Base-by-base conservation (phyloP, 2,329 filamentous ascomycete genomes). In the Zymoseptoria brevis region DNA sequence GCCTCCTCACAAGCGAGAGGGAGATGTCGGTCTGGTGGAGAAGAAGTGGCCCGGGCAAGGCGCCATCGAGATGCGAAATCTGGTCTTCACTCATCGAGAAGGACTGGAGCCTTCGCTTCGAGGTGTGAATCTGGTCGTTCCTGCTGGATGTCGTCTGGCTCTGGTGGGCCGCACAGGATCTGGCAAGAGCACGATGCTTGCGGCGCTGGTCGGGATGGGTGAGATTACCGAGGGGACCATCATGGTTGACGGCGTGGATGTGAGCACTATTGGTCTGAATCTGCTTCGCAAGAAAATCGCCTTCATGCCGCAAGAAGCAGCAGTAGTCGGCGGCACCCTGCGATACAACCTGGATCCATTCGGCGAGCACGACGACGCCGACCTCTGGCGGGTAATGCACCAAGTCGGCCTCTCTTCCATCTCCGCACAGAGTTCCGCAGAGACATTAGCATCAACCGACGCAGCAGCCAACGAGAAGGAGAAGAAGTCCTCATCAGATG, bases 91-190 rank as follows among this genome's bases (percentile, higher is more conserved):
- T 52, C 96, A 96, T 72, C 83, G 91, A 56, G 77, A 84, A 54
- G 91, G 95, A 66, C 81, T 96, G 13, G 90, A 92, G 35, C 87
- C 87, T 78, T 45, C 35, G 35, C 35, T 45, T 7, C 35, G 35
- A 45, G 35, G 35, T n/a, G 35, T 45, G 6, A 45, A 6, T 3
- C 13, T 45, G 35, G 13, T 7, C 13, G 2, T 45, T 45, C 35
- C 35, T 3, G 35, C 35, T 11, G 35, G 35, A 5, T 45, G 35
- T 45, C 35, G 35, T 45, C 35, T 96, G 13, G 92, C 91, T 56
- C 94, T 96, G 59, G 92, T 96, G 30, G 93, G 92, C 55, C 85
- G 92, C 58, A 96, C 92, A 0, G 92, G 92, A 57, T 91, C 61
- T 35, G 62, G 62, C 9, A 64, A 64, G 21, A 56, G 51, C 2